Base-by-base conservation (phyloP, 345 rosid genomes). In the Kernera saxatilis region DNA sequence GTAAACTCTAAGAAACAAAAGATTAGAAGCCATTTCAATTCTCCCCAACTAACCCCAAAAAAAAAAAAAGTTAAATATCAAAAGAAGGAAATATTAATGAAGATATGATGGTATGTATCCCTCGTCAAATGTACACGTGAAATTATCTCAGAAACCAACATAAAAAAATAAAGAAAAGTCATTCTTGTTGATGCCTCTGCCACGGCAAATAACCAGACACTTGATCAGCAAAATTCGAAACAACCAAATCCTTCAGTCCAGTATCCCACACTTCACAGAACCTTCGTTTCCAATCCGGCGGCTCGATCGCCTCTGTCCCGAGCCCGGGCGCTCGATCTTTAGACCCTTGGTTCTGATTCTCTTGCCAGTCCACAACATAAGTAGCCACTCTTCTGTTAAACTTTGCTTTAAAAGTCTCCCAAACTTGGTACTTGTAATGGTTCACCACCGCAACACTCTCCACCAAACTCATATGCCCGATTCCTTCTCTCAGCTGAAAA, bases 231-330 rank as follows among this genome's bases (percentile, higher is more conserved):
- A 94, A 87, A 66, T 81, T 88, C 14, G 93, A 85, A 60, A 89
- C 25, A 18, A 94, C 87, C 70, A 88, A 83, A 80, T 94, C 91
- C 64, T 88, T 87, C 59, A 94, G 81, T 33, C 93, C 96, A 0
- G 99, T 89, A 71, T 94, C 99, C 96, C 97, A 88, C 46, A 95
- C 90, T 77, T 95, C 96, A 57, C 99, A 95, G 81, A 95, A 95
- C 80, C 81, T 63, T 55, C 80, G 44, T 55, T 84, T 77, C 98
- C 99, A 95, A 74, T 92, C 82, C 0, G 71, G 70, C 15, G 99
- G 99, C 71, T 95, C 96, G 5, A 88, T 80, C 25, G 98, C 90
- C 76, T 81, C 88, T 0, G 99, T 95, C 49, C 99, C 99, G 0
- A 95, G 76, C 58, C 99, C 98, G 0, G 98, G 99, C 2, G 96